Percentiles rank a stretch among this genome's conserved stretches.
Conservation (phyloP, 2,329 filamentous ascomycete genomes). For the Penicillium sp. region DNA sequence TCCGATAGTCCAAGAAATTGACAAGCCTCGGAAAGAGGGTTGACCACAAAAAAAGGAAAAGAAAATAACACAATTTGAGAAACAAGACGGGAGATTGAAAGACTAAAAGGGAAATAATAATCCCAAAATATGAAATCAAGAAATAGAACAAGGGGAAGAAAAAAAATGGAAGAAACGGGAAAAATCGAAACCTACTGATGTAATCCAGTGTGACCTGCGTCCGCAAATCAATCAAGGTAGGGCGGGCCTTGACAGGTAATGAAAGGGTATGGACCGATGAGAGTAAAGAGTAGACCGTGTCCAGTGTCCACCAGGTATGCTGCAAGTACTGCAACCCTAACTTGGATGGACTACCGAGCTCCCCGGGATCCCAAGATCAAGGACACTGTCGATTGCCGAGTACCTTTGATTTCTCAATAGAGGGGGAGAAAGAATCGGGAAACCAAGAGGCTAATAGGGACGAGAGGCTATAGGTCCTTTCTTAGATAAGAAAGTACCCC, state of each 20-base stretch:
- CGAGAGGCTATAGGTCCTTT: slow-evolving; percentile 3
- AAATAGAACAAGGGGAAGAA: slow-evolving; percentile 11
- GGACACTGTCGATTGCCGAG: background rate
- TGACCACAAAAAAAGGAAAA: slow-evolving; percentile 7
- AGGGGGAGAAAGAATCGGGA: background rate
- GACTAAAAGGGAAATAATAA: slow-evolving; percentile 17
- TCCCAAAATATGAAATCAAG: background rate
- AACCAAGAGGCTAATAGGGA: background rate
- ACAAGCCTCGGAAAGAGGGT: slow-evolving; percentile 19
- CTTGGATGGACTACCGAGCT: background rate
- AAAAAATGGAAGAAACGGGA: slow-evolving; percentile 22
- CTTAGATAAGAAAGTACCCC: slow-evolving; percentile 9
- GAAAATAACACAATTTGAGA: background rate
- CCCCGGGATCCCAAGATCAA: background rate
- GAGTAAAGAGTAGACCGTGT: background rate
- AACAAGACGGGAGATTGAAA: background rate
- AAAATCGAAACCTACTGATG: slow-evolving; percentile 29
- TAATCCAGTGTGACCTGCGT: slow-evolving; percentile 31
- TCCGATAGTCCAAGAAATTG: slow-evolving; percentile 9
- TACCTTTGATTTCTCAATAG: background rate
- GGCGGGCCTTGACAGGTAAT: slow-evolving; percentile 14
- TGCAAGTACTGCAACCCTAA: slow-evolving; percentile 27
- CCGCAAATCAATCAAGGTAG: slow-evolving; percentile 17
- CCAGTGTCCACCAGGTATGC: slow-evolving; percentile 6
- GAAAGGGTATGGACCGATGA: slow-evolving; percentile 24